These are phyloP conservation scores for Dactylella cylindrospora DNA, from an alignment of 2,329 filamentous ascomycete species.

Conservation along the genomic window DNA sequence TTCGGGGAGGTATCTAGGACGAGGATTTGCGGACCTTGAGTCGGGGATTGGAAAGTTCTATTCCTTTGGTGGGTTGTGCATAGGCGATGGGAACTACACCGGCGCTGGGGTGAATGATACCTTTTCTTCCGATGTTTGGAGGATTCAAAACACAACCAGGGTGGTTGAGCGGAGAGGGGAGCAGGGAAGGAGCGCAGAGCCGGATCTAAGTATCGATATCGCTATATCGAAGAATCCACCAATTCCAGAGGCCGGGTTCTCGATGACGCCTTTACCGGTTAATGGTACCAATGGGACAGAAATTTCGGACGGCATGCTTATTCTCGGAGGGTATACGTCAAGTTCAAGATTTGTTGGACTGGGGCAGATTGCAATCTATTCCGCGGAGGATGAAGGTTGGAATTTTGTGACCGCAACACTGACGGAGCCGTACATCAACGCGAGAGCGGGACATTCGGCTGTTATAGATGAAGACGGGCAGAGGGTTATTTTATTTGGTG, in stretches of 20 bases:
- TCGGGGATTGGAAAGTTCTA: conserved; percentile 5
- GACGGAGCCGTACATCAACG: conserved; percentile 61
- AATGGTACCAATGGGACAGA: conserved; percentile 13
- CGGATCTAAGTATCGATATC: conserved; percentile 8
- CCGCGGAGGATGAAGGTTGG: conserved; percentile 40
- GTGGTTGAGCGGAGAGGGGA: too few relatives aligned
- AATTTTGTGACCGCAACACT: conserved; percentile 43
- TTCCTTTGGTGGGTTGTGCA: conserved; percentile 36
- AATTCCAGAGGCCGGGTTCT: conserved; percentile 47
- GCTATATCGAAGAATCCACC: conserved; percentile 37
- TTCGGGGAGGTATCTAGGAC: conserved; percentile 13
- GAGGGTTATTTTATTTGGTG: conserved; percentile 77
- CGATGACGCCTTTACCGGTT: conserved; percentile 36
- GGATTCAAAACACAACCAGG: conserved; percentile 25
- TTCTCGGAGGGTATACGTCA: conserved; percentile 46
- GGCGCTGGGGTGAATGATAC: conserved; percentile 16
- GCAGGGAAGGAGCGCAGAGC: too few relatives aligned
- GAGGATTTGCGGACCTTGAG: conserved; percentile 8
- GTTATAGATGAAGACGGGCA: conserved; percentile 76
- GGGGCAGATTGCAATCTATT: conserved; percentile 45
- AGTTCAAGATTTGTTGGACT: conserved; percentile 45
- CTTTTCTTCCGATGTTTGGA: conserved; percentile 40
- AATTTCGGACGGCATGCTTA: conserved; percentile 27
- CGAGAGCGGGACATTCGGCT: conserved; percentile 84
- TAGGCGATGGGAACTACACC: neutral